Evolutionary conservation across 345 rosid genomes (phyloP).

Genomic region (Theobroma cacao): DNA sequence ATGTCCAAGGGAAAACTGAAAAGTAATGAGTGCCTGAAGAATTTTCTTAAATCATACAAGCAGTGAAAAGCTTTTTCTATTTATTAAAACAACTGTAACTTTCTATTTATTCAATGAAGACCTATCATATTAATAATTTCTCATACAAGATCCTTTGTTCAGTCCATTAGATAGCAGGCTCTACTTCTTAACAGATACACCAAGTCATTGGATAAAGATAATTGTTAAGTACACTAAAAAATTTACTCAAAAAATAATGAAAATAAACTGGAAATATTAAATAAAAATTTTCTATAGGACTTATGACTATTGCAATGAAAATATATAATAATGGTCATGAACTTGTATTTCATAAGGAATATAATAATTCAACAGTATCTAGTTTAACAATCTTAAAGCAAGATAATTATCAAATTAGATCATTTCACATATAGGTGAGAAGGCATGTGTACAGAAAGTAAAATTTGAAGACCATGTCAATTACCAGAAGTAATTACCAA

Average conservation of each 20-base stretch:
- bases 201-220: not conserved
- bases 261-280: not conserved
- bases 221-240: not conserved
- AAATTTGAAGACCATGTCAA: not conserved
- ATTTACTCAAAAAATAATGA: not conserved
- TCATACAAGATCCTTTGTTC: not conserved
- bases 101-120: not conserved
- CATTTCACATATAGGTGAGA: not conserved
- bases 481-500: not conserved
- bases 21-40: not conserved
- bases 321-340: not conserved
- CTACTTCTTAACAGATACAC: not conserved
- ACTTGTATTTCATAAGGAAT: not conserved
- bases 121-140: not conserved
- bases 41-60: not conserved
- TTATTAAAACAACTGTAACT: not conserved
- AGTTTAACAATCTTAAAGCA: not conserved
- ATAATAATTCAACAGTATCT: not conserved
- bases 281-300: not conserved
- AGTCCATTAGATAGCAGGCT: not conserved
- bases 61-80: not conserved
- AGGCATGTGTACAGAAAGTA: not conserved
- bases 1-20: not conserved
- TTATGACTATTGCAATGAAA: not conserved
- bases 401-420: not conserved